Percentiles rank a stretch among this genome's conserved stretches.
Conservation (phyloP, 371 early-diverging fungal species). For the Syncephalastrum sp. region DNA sequence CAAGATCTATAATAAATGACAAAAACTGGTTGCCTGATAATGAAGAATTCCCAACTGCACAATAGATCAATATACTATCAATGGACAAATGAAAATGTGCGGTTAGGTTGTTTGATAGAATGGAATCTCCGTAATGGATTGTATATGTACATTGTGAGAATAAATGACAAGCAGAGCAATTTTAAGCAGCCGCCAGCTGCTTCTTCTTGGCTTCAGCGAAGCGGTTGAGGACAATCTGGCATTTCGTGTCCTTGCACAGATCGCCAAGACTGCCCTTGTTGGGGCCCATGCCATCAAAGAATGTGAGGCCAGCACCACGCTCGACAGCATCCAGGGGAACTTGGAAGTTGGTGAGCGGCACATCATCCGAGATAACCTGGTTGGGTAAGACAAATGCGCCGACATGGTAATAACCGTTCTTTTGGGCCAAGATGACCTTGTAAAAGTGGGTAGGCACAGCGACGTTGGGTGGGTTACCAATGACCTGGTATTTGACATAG, state of each 20-base stretch:
- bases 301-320: constrained; percentile 72
- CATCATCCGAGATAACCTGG: constrained; percentile 60
- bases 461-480: constrained; percentile 85
- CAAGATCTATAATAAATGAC: too few relatives aligned
- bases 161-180: too few relatives aligned
- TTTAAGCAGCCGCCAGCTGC: constrained; percentile 5
- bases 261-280: constrained; percentile 39
- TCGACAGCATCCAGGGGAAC: constrained; percentile 81
- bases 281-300: constrained; percentile 69
- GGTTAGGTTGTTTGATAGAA: too few relatives aligned
- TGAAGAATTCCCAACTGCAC: too few relatives aligned
- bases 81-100: too few relatives aligned
- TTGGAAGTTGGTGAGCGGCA: constrained; percentile 68
- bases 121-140: too few relatives aligned
- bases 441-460: constrained; percentile 95
- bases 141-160: too few relatives aligned
- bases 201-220: constrained; percentile 48
- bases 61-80: too few relatives aligned
- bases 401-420: constrained; percentile 49
- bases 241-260: constrained; percentile 48
- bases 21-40: too few relatives aligned
- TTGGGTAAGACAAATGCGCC: constrained; percentile 92
- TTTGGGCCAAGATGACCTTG: constrained; percentile 74
- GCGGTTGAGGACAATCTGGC: constrained; percentile 42
- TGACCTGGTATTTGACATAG: constrained; percentile 86